phyloP scores from a whole-genome alignment of 2,329 filamentous ascomycete genomes.

The Colletotrichum abscissum region DNA sequence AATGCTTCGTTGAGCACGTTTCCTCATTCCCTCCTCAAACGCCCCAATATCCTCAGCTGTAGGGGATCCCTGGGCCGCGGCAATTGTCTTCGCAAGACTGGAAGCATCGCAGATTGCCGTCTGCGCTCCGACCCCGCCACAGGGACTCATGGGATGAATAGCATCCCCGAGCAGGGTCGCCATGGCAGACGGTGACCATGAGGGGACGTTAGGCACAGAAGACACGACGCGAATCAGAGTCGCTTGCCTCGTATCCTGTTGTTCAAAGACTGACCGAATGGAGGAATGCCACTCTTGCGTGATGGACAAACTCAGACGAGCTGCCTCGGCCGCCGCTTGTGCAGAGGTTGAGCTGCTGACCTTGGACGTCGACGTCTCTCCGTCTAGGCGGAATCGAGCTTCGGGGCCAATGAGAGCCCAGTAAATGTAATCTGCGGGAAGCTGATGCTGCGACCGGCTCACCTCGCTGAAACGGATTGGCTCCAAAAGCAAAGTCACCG shows the following conservation, averaged over 20 bases:
- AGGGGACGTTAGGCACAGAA: conserved; percentile 69
- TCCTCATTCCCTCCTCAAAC: conserved; percentile 11
- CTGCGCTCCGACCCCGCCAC: conserved; percentile 59
- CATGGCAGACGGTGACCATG: conserved; percentile 68
- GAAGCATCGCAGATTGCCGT: conserved; percentile 14
- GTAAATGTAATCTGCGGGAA: conserved; percentile 17
- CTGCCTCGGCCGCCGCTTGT: background rate
- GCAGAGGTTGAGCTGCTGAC: background rate
- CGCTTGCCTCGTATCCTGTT: conserved; percentile 66
- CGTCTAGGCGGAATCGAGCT: conserved; percentile 11
- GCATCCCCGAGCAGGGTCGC: conserved; percentile 71
- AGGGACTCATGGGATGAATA: conserved; percentile 68
- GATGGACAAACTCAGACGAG: conserved; percentile 41
- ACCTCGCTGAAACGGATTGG: conserved; percentile 50
- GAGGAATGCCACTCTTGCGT: conserved; percentile 57
- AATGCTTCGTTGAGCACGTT: conserved; percentile 4
- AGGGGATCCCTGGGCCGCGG: background rate
- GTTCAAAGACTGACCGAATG: conserved; percentile 66
- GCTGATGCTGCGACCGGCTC: background rate
- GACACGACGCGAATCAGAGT: conserved; percentile 77
- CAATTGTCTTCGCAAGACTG: background rate
- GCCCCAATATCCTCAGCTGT: background rate
- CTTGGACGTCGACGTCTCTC: background rate
- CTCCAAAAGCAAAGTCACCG: conserved; percentile 63
- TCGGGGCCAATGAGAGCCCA: conserved; percentile 14